These are phyloP conservation scores for Xylaria sp. DNA, from an alignment of 2,329 filamentous ascomycete species.

Conservation along the genomic window DNA sequence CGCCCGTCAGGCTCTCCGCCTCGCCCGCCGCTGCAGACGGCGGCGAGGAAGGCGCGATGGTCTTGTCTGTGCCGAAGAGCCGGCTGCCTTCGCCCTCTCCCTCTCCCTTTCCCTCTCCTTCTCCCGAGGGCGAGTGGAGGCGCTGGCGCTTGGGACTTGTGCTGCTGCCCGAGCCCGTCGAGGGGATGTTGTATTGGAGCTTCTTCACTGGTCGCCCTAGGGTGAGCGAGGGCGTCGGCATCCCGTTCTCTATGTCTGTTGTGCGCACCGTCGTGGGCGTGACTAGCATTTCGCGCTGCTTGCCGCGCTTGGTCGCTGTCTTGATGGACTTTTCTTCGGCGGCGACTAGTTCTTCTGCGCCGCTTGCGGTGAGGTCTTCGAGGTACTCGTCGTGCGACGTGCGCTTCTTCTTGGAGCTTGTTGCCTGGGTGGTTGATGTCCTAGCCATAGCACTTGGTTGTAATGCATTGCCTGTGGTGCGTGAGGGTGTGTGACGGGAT, in stretches of 20 bases:
- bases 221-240: slow-evolving; percentile 45
- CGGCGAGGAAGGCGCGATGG: slow-evolving; percentile 14
- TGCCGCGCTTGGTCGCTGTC: neutral
- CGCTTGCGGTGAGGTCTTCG: slow-evolving; percentile 47
- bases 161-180: neutral
- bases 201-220: slow-evolving; percentile 42
- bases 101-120: too few species aligned
- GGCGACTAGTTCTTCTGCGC: slow-evolving; percentile 44
- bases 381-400: slow-evolving; percentile 41
- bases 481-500: neutral
- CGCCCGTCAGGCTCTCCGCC: slow-evolving; percentile 52
- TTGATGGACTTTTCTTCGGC: slow-evolving; percentile 41
- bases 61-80: slow-evolving; percentile 40
- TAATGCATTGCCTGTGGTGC: neutral
- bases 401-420: slow-evolving; percentile 46
- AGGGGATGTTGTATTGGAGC: slow-evolving; percentile 25
- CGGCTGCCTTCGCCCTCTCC: slow-evolving; percentile 3
- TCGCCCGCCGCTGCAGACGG: slow-evolving; percentile 54
- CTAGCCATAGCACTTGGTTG: slow-evolving; percentile 24
- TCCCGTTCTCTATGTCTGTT: slow-evolving; percentile 35
- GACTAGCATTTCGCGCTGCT: slow-evolving; percentile 9
- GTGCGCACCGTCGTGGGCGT: slow-evolving; percentile 33
- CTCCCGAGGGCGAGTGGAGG: slow-evolving; percentile 1
- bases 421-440: slow-evolving; percentile 27
- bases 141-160: slow-evolving; percentile 38